Evolutionary conservation across 2,329 filamentous ascomycete species (phyloP).

Genomic region (Ophiostoma sp.): DNA sequence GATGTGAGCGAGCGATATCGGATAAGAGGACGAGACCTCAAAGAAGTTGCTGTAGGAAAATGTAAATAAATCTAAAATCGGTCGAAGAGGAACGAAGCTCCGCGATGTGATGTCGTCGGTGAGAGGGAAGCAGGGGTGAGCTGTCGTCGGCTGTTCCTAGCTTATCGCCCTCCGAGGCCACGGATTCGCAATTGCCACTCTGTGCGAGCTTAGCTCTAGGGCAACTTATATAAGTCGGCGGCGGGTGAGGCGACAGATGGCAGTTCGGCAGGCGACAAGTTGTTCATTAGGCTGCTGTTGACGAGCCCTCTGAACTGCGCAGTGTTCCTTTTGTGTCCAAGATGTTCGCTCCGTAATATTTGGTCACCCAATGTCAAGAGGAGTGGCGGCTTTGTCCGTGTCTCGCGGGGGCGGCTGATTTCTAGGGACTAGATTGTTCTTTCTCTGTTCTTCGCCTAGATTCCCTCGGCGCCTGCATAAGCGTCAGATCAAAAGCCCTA

Average conservation of each 20-base stretch:
- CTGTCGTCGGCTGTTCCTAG: not conserved
- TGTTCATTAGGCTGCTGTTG: not conserved
- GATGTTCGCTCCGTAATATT: too few species aligned
- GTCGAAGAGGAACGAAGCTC: not conserved
- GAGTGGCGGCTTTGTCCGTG: constrained; percentile 7
- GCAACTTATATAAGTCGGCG: not conserved
- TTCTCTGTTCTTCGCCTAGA: constrained; percentile 16
- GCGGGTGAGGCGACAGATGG: not conserved
- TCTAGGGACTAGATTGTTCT: not conserved
- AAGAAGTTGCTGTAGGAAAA: not conserved
- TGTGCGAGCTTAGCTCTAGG: not conserved
- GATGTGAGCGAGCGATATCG: not conserved
- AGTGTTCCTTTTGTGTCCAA: not conserved
- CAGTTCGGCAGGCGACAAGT: not conserved
- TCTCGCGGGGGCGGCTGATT: not conserved
- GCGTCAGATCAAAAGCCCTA: not conserved
- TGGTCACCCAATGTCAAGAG: not conserved
- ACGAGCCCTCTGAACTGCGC: not conserved
- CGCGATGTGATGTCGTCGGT: not conserved
- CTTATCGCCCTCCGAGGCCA: constrained; percentile 2
- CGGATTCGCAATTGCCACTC: constrained; percentile 2
- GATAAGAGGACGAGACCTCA: not conserved
- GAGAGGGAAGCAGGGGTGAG: not conserved
- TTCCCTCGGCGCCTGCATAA: constrained; percentile 20
- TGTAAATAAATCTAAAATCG: not conserved